Evolutionary conservation across 495 filamentous ascomycete species (phyloP).

Genomic region (Neurospora sp.): DNA sequence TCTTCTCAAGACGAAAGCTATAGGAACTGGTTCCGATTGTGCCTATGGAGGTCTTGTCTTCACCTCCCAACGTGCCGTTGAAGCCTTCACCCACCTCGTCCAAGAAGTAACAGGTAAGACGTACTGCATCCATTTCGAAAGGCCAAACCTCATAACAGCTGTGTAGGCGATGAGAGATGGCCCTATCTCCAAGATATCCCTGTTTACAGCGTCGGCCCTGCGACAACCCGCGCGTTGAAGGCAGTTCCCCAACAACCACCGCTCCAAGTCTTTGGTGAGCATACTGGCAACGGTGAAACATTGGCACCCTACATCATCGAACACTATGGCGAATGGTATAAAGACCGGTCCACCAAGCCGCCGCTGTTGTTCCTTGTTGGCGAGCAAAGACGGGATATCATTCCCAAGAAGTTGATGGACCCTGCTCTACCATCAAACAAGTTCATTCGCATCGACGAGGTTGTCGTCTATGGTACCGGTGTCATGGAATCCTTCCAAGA

Average conservation of each 20-base stretch:
- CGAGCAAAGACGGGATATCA: conserved; percentile 77
- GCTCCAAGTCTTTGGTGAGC: conserved; percentile 57
- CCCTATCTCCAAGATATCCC: conserved; percentile 44
- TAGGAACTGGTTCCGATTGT: conserved; percentile 19
- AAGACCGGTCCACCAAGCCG: conserved; percentile 35
- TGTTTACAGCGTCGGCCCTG: conserved; percentile 87
- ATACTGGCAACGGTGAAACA: conserved; percentile 72
- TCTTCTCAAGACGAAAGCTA: conserved; percentile 24
- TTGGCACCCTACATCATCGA: conserved; percentile 67
- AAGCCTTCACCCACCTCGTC: conserved; percentile 68
- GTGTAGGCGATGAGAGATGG: conserved; percentile 24
- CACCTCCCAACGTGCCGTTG: conserved; percentile 89
- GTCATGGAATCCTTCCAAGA: conserved; percentile 64
- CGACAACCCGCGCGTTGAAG: conserved; percentile 64
- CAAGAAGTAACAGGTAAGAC: conserved; percentile 31
- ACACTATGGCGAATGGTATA: conserved; percentile 48
- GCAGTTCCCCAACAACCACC: conserved; percentile 40
- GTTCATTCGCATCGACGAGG: conserved; percentile 59
- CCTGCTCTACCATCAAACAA: conserved; percentile 25
- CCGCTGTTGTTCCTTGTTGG: conserved; percentile 79
- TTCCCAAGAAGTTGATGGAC: conserved; percentile 66
- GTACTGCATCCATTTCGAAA: conserved; percentile 5
- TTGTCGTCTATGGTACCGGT: conserved; percentile 76
- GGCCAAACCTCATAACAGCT: background rate
- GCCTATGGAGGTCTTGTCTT: conserved; percentile 81